These are phyloP conservation scores for Paecilomyces fulvus DNA, from an alignment of 2,329 filamentous ascomycete species.

Conservation along the genomic window DNA sequence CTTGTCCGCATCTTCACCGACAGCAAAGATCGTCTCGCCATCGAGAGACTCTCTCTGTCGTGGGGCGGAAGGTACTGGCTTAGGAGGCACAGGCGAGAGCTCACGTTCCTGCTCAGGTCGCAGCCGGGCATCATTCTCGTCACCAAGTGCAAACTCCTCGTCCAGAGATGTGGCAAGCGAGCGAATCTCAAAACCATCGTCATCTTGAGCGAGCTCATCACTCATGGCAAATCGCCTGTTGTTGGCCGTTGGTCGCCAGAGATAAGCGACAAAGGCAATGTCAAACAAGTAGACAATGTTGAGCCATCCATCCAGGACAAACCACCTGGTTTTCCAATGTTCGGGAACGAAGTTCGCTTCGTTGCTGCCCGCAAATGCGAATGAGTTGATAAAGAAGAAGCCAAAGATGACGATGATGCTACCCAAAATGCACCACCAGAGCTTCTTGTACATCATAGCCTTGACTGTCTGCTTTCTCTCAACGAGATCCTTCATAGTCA, in stretches of 20 bases:
- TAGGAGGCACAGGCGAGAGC: conserved; percentile 37
- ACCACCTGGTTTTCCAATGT: conserved; percentile 97
- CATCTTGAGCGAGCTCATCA: conserved; percentile 96
- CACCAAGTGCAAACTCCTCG: conserved; percentile 47
- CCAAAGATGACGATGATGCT: conserved; percentile 94
- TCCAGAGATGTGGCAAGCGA: conserved; percentile 73
- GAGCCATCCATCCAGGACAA: conserved; percentile 92
- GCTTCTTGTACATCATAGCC: conserved; percentile 90
- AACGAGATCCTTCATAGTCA: conserved; percentile 91
- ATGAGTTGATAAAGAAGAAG: conserved; percentile 98
- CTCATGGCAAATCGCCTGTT: conserved; percentile 98
- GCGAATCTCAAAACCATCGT: conserved; percentile 94
- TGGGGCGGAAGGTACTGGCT: conserved; percentile 42
- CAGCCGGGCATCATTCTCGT: conserved; percentile 25
- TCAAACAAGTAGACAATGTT: conserved; percentile 95
- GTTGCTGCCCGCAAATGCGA: conserved; percentile 78
- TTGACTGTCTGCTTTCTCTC: conserved; percentile 92
- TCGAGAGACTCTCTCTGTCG: conserved; percentile 59
- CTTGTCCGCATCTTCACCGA: conserved; percentile 76
- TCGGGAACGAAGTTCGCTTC: conserved; percentile 88
- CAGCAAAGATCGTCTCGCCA: conserved; percentile 91
- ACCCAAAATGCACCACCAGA: conserved; percentile 94
- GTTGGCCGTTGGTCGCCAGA: conserved; percentile 94
- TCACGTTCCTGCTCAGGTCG: conserved; percentile 23
- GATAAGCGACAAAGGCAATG: conserved; percentile 84